Base-by-base conservation (phyloP, 306 rosid species). In the Inga oerstediana region DNA sequence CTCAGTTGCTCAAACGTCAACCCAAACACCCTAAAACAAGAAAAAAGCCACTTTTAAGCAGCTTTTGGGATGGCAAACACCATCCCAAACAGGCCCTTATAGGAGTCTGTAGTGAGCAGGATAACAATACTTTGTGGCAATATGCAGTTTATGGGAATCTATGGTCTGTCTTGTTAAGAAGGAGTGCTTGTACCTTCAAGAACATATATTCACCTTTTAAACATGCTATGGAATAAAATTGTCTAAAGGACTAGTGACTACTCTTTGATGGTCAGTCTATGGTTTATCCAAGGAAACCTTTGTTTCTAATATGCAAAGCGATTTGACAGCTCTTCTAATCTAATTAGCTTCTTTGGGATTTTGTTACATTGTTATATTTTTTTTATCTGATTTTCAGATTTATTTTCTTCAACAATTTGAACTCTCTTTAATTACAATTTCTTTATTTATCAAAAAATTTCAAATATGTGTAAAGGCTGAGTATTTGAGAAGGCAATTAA, bases 401-500 rank as follows among this genome's bases (percentile, higher is more conserved):
- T 61, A 10, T 61, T 61, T 61, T 24, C 34, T 35, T 24, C 67
- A 24, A 61, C 35, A 61, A 61, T 22, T 24, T 61, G 34, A 10
- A 22, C 35, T 24, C 67, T 24, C 67, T 61, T 24, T 12, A 1
- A 22, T 61, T 61, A 11, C 35, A 10, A 22, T 61, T 24, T 24
- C 35, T 61, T 61, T 22, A 10, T 13, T 64, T 64, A 30, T 64
- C 3, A 64, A 5, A 5, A 27, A 11, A 66, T 46, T 46, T 80
- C 61, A 78, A 66, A 3, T 45, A 51, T 82, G 65, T 44, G 52
- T 69, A 4, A 61, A 59, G 87, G 35, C 67, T 54, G 72, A 54
- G 16, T 62, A 54, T 52, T 74, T 62, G 54, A 49, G 51, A 77
- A 81, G 39, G 78, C 76, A 56, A 69, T 24, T 16, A 65, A 73